phyloP scores from a whole-genome alignment of 306 rosid genomes.

The Cucumis hystrix region DNA sequence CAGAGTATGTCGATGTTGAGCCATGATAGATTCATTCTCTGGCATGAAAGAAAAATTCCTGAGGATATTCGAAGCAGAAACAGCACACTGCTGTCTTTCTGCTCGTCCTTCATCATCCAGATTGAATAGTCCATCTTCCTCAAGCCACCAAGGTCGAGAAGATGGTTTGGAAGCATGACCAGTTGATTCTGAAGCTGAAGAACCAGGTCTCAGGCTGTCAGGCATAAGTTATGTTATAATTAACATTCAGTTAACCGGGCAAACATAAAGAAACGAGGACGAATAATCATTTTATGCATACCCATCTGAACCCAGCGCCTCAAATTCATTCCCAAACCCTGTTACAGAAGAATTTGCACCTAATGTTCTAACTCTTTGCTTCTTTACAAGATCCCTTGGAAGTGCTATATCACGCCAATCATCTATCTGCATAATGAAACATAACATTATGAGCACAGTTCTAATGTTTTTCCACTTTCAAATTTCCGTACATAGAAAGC shows the following conservation, averaged over 20 bases:
- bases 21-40: conserved; percentile 92
- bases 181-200: conserved; percentile 36
- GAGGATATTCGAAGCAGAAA: conserved; percentile 82
- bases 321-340: conserved; percentile 79
- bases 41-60: conserved; percentile 98
- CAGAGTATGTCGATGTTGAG: conserved; percentile 81
- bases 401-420: conserved; percentile 96
- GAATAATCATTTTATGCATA: conserved; percentile 17
- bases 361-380: conserved; percentile 48
- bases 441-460: not conserved
- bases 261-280: not conserved
- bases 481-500: not conserved
- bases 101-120: conserved; percentile 86
- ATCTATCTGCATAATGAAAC: conserved; percentile 47
- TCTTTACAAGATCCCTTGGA: conserved; percentile 53
- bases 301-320: conserved; percentile 61
- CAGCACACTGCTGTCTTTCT: conserved; percentile 88
- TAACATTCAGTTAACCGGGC: not conserved
- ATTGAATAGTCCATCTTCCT: conserved; percentile 85
- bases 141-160: conserved; percentile 65
- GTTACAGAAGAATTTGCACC: conserved; percentile 63
- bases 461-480: not conserved
- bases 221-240: conserved; percentile 19
- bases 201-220: conserved; percentile 45
- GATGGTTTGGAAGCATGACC: conserved; percentile 38